Percentiles rank a stretch among this genome's conserved stretches.
These are phyloP conservation scores for Fraxinus ornus DNA, from an alignment of 305 asterid genomes.

Conservation along the genomic window DNA sequence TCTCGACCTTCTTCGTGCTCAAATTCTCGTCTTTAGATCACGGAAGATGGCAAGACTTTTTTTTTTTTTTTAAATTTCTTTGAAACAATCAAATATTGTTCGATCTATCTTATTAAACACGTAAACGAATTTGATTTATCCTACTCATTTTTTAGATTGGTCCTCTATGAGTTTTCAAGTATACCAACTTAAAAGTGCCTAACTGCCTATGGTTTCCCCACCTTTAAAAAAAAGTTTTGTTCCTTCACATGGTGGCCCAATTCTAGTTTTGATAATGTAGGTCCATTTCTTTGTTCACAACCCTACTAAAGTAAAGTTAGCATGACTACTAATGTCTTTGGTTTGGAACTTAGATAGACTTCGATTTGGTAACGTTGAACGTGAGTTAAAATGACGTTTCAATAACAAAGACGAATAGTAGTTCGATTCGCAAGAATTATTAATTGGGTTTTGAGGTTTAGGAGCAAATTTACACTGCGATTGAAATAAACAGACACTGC, in stretches of 20 bases:
- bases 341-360: neutral
- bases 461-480: neutral
- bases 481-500: too few species aligned
- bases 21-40: neutral
- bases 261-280: constrained; percentile 18
- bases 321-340: neutral
- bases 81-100: neutral
- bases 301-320: neutral
- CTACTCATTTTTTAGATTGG: constrained; percentile 1
- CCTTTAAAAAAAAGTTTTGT: neutral
- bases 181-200: constrained; percentile 20
- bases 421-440: neutral
- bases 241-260: constrained; percentile 39
- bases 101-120: neutral
- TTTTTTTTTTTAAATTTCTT: too few species aligned
- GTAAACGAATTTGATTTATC: neutral
- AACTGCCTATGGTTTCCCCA: neutral
- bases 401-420: neutral
- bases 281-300: constrained; percentile 30
- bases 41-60: neutral
- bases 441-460: neutral
- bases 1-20: neutral
- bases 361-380: neutral
- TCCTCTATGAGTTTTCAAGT: constrained; percentile 10
- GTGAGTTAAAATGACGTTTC: neutral